Evolutionary conservation across 176 grass and related monocot species (phyloP).

Genomic region (Aegilops speltoides): DNA sequence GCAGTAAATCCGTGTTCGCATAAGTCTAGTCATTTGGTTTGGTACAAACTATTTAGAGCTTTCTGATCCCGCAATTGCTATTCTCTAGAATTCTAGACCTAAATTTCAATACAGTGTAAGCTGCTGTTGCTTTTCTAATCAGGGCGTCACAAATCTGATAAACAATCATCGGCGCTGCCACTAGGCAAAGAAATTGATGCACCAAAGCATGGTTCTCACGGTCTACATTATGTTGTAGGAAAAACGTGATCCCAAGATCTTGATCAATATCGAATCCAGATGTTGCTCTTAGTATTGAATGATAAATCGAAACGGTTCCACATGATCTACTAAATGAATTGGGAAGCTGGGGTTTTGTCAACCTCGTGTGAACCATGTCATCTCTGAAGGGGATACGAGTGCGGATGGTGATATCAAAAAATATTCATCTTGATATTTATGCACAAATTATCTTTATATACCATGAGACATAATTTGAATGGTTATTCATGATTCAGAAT

Average conservation of each 20-base stretch:
- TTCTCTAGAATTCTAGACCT: conserved; percentile 2
- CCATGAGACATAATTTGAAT: background rate
- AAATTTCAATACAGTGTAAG: background rate
- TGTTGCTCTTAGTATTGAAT: background rate
- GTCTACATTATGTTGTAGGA: background rate
- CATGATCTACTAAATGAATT: background rate
- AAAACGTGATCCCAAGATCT: background rate
- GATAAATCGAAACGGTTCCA: background rate
- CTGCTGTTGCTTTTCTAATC: background rate
- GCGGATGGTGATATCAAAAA: background rate
- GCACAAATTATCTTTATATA: background rate
- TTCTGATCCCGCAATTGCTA: background rate
- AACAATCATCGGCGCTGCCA: background rate
- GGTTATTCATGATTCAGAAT: background rate
- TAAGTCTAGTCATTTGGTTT: background rate
- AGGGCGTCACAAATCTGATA: background rate
- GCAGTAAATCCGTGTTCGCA: background rate
- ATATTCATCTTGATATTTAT: background rate
- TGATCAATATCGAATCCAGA: background rate
- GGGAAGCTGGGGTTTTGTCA: background rate
- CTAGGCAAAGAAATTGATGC: background rate
- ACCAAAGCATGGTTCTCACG: background rate
- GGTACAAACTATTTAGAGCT: background rate
- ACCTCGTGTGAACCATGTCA: background rate
- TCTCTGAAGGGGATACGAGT: background rate